Percentiles rank a stretch among this genome's conserved stretches.
phyloP scores from a whole-genome alignment of 139 green algal species.

The Picochlorum sp. region DNA sequence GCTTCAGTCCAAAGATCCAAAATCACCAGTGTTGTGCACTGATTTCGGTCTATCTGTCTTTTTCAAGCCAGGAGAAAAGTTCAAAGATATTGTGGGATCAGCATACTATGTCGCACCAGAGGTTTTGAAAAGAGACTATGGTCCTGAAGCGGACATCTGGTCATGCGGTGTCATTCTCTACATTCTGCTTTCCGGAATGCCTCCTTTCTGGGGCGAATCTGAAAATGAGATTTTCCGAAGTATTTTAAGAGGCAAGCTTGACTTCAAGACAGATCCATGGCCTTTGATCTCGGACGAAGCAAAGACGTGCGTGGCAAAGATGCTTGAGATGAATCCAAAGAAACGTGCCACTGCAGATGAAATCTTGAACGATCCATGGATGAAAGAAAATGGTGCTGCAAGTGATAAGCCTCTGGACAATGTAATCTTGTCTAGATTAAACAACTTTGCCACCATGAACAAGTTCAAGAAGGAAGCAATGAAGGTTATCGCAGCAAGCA shows the following conservation, averaged over 20 bases:
- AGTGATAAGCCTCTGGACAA: slow-evolving; percentile 65
- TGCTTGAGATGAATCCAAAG: slow-evolving; percentile 75
- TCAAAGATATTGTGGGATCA: slow-evolving; percentile 76
- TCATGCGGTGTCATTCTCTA: slow-evolving; percentile 92
- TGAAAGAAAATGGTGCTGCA: slow-evolving; percentile 72
- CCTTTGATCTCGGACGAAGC: slow-evolving; percentile 52
- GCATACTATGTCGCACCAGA: slow-evolving; percentile 96
- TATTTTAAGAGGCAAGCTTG: slow-evolving; percentile 62
- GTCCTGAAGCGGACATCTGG: slow-evolving; percentile 88
- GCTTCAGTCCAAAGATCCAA: slow-evolving; percentile 54
- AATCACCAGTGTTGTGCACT: slow-evolving; percentile 77
- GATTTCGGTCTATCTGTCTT: slow-evolving; percentile 91
- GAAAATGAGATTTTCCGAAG: slow-evolving; percentile 83
- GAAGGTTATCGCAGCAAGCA: slow-evolving; percentile 73
- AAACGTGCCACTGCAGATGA: slow-evolving; percentile 66
- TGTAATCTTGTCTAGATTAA: slow-evolving; percentile 74
- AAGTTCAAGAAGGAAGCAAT: slow-evolving; percentile 93
- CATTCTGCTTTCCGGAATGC: slow-evolving; percentile 89
- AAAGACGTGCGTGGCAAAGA: slow-evolving; percentile 72
- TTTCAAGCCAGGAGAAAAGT: slow-evolving; percentile 78
- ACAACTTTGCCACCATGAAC: slow-evolving; percentile 88
- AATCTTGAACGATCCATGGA: slow-evolving; percentile 88
- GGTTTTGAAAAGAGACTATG: slow-evolving; percentile 67
- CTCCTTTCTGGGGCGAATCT: slow-evolving; percentile 86
- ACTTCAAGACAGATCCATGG: slow-evolving; percentile 65